Percentiles rank a stretch among this genome's conserved stretches.
phyloP scores from a whole-genome alignment of 495 filamentous ascomycete genomes.

The Thermothielavioides terrestris region DNA sequence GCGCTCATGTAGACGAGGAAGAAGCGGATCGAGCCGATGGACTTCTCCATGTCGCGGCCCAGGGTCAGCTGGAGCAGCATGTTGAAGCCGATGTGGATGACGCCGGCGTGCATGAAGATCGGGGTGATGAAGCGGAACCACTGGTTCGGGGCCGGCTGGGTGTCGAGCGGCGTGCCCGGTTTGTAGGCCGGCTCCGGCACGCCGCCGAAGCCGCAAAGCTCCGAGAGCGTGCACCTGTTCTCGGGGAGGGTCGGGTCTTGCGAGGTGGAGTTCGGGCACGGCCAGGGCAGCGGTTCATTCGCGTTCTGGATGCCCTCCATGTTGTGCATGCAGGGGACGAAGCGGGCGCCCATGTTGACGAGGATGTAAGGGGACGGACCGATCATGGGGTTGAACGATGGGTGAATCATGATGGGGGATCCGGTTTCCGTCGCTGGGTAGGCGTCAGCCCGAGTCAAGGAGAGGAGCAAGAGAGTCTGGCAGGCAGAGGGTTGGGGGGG shows the following conservation, averaged over 20 bases:
- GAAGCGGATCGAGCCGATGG: conserved; percentile 79
- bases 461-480: neutral
- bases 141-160: conserved; percentile 63
- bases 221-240: conserved; percentile 58
- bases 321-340: conserved; percentile 89
- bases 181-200: conserved; percentile 55
- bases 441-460: conserved; percentile 38
- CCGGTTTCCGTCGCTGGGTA: conserved; percentile 49
- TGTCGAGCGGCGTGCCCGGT: conserved; percentile 22
- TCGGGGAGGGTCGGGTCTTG: conserved; percentile 31
- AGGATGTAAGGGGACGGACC: conserved; percentile 82
- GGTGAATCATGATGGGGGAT: conserved; percentile 76
- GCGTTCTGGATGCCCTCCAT: conserved; percentile 54
- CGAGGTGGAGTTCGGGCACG: conserved; percentile 68
- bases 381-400: conserved; percentile 91
- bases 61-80: conserved; percentile 81
- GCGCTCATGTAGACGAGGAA: conserved; percentile 78
- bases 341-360: conserved; percentile 95
- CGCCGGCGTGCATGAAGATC: conserved; percentile 88
- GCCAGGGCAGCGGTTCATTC: conserved; percentile 40
- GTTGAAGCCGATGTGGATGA: conserved; percentile 94
- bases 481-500: neutral
- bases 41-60: conserved; percentile 80
- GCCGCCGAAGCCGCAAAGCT: conserved; percentile 75
- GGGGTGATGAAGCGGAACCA: conserved; percentile 95